phyloP scores from a whole-genome alignment of 139 green algal genomes.

The Closterium sp. region DNA sequence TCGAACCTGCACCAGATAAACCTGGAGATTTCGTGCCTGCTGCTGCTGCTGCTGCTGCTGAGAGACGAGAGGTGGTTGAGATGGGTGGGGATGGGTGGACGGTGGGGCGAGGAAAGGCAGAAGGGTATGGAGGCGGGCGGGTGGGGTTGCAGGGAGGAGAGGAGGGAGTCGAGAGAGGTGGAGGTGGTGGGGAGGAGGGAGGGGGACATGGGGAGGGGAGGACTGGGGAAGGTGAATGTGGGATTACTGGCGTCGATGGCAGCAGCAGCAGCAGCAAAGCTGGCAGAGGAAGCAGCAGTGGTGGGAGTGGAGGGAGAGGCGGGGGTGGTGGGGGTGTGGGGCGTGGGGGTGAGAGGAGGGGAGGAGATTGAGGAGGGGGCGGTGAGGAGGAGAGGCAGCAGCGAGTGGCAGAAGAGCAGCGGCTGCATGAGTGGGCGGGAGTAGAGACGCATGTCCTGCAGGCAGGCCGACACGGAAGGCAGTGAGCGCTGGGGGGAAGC shows the following conservation, averaged over 20 bases:
- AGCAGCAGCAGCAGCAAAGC: not conserved
- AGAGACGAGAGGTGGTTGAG: not conserved
- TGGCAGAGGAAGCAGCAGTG: not conserved
- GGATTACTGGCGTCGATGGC: not conserved
- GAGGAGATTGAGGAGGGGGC: not conserved
- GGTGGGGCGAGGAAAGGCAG: not conserved
- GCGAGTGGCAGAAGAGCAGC: not conserved
- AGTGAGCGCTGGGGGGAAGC: no score
- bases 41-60: not conserved
- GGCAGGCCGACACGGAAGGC: not conserved
- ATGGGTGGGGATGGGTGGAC: not conserved
- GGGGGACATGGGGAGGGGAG: not conserved
- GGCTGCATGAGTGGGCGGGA: not conserved
- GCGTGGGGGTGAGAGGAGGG: not conserved
- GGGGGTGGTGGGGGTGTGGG: not conserved
- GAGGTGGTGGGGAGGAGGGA: not conserved
- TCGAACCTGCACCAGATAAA: no score
- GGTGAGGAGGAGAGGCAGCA: not conserved
- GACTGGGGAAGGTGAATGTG: not conserved
- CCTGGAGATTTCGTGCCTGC: not conserved
- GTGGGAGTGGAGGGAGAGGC: not conserved
- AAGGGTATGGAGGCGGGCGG: not conserved
- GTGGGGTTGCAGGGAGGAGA: not conserved
- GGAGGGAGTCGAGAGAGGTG: not conserved
- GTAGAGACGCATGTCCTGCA: not conserved